Evolutionary conservation across 345 rosid genomes (phyloP).

Genomic region (Citropsis articulata): DNA sequence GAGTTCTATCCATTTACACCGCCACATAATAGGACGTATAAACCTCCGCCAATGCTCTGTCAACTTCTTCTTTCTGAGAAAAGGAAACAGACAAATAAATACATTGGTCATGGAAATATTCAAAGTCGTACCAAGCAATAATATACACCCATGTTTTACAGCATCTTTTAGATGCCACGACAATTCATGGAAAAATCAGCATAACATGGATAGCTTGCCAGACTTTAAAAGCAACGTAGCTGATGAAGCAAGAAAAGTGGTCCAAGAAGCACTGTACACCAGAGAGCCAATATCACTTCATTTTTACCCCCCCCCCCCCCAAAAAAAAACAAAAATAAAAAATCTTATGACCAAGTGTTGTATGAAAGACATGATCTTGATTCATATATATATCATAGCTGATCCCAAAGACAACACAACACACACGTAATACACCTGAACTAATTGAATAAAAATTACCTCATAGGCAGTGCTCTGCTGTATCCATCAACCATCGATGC

Average conservation of each 20-base stretch:
- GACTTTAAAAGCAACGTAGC: background rate
- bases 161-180: background rate
- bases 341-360: background rate
- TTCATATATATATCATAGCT: background rate
- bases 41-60: constrained; percentile 82
- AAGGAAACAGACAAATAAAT: background rate
- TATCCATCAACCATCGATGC: constrained; percentile 25
- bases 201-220: background rate
- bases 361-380: background rate
- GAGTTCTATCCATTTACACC: constrained; percentile 80
- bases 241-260: background rate
- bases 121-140: background rate
- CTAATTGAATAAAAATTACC: constrained; percentile 36
- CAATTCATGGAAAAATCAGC: background rate
- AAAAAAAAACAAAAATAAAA: too few species aligned
- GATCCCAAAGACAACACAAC: background rate
- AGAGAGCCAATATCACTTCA: background rate
- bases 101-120: background rate
- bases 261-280: background rate
- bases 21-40: constrained; percentile 74
- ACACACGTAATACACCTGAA: background rate
- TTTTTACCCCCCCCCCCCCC: background rate
- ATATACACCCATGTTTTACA: background rate
- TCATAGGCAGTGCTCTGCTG: constrained; percentile 27
- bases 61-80: constrained; percentile 65